Conservation (phyloP, 208 protist genomes). For the Lotmaria passim region DNA sequence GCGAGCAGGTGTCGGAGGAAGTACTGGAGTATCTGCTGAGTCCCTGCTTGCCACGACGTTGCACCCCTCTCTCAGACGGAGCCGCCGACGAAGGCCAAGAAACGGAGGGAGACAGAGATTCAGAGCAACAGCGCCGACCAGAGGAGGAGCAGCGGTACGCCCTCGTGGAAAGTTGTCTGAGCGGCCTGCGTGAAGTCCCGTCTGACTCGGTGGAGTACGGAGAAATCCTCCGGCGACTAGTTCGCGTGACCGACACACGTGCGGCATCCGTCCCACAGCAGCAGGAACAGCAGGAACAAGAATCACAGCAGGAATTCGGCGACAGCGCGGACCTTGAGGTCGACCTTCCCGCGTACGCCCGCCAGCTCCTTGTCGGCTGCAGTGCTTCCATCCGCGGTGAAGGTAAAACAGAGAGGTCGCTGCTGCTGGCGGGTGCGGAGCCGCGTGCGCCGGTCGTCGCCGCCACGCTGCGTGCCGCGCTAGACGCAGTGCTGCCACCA, state of each 20-base stretch:
- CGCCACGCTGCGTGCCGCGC: conserved; percentile 18
- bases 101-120: background rate
- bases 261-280: conserved; percentile 1
- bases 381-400: background rate
- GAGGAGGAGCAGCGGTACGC: conserved; percentile 19
- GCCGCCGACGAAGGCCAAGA: background rate
- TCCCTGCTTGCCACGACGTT: background rate
- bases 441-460: conserved; percentile 27
- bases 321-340: background rate
- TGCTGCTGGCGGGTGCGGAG: background rate
- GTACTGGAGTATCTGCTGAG: conserved; percentile 25
- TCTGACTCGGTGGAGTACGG: conserved; percentile 28
- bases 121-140: background rate
- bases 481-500: conserved; percentile 49
- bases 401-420: background rate
- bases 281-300: background rate
- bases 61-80: too few relatives aligned
- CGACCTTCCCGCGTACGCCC: conserved; percentile 28
- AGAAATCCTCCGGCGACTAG: conserved; percentile 14
- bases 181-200: conserved; percentile 26
- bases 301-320: background rate
- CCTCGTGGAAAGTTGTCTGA: conserved; percentile 27
- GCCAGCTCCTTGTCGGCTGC: conserved; percentile 16
- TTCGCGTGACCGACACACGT: background rate
- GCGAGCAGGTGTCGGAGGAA: conserved; percentile 14